Evolutionary conservation across 2,329 filamentous ascomycete species (phyloP).

Genomic region (Orbilia oligospora): DNA sequence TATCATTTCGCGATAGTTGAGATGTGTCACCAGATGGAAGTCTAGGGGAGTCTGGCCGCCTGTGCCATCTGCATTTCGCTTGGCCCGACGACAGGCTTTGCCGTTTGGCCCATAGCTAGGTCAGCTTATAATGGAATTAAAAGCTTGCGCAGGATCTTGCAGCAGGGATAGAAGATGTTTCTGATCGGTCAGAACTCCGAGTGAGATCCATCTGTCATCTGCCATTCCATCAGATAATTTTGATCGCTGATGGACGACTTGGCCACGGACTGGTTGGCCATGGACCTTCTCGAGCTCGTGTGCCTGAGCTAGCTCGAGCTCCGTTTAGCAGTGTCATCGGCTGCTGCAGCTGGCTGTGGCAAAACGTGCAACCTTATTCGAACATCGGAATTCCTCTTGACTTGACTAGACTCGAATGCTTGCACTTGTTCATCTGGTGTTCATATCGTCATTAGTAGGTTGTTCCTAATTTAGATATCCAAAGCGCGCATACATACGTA

Average conservation of each 20-base stretch:
- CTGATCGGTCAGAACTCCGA: constrained; percentile 30
- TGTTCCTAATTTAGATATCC: constrained; percentile 3
- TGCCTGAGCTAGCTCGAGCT: constrained; percentile 31
- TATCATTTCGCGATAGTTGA: constrained; percentile 28
- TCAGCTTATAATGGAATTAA: constrained; percentile 14
- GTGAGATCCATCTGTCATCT: constrained; percentile 27
- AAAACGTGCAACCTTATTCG: constrained; percentile 31
- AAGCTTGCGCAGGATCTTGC: constrained; percentile 25
- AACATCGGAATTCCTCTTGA: constrained; percentile 26
- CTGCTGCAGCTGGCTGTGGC: constrained; percentile 22
- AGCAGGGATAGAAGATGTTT: not conserved
- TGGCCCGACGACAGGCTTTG: not conserved
- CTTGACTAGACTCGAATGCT: too few species aligned
- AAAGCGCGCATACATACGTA: constrained; percentile 20
- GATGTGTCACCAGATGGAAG: constrained; percentile 8
- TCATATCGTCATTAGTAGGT: not conserved
- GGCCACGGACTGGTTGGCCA: not conserved
- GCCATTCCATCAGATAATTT: constrained; percentile 9
- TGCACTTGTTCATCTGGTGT: too few species aligned
- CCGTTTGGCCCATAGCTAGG: constrained; percentile 8
- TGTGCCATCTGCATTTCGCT: constrained; percentile 18
- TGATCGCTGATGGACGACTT: too few species aligned
- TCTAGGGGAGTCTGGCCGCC: constrained; percentile 2
- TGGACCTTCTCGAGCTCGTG: constrained; percentile 14
- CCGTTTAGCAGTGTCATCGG: constrained; percentile 26